Percentiles rank a stretch among this genome's conserved stretches.
These are phyloP conservation scores for Jaltomata sinuosa DNA, from an alignment of 257 asterid species.

Conservation along the genomic window DNA sequence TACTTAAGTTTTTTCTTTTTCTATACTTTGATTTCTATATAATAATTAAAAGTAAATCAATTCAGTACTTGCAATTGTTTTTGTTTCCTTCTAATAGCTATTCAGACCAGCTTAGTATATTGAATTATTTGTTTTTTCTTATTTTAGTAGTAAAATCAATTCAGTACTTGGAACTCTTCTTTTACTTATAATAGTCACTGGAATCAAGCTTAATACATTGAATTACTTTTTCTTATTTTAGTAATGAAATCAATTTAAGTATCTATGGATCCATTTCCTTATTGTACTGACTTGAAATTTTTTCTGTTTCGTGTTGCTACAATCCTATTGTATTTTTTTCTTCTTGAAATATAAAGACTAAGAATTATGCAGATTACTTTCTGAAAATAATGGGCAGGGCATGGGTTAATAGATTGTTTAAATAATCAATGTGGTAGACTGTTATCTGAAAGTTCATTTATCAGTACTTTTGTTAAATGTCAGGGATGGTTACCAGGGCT, in stretches of 20 bases:
- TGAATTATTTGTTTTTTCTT: neutral
- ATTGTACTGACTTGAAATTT: neutral
- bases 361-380: neutral
- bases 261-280: neutral
- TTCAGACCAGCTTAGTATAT: neutral
- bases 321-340: neutral
- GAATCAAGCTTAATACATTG: neutral
- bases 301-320: neutral
- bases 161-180: neutral
- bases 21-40: neutral
- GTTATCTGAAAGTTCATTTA: neutral
- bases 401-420: neutral
- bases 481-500: constrained; percentile 99
- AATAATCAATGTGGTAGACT: neutral
- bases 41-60: neutral
- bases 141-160: neutral
- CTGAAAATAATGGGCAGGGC: neutral
- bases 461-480: neutral
- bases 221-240: neutral
- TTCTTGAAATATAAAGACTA: neutral
- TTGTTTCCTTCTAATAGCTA: neutral
- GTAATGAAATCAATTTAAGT: neutral
- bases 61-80: neutral
- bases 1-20: neutral
- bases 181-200: neutral